phyloP scores from a whole-genome alignment of 805 yeast genomes.

The Candida piceae region DNA sequence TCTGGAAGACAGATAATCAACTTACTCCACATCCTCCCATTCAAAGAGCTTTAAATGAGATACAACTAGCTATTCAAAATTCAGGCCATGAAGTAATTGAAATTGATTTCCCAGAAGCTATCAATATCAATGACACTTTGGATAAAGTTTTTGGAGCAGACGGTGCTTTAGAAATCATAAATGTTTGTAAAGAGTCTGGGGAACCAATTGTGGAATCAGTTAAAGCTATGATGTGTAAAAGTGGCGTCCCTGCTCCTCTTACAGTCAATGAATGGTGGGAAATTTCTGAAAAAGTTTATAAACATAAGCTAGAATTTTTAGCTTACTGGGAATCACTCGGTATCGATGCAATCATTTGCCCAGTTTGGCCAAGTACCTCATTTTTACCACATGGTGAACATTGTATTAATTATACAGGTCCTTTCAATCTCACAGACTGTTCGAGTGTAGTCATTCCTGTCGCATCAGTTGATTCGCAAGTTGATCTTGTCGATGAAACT shows the following conservation, averaged over 20 bases:
- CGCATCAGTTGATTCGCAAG: slow-evolving; percentile 42
- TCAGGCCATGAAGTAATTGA: slow-evolving; percentile 50
- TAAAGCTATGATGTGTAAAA: slow-evolving; percentile 1
- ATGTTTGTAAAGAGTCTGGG: slow-evolving; percentile 17
- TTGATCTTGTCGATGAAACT: slow-evolving; percentile 30
- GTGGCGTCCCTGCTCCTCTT: slow-evolving; percentile 3
- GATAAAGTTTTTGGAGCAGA: slow-evolving; percentile 40
- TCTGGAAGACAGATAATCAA: slow-evolving; percentile 36
- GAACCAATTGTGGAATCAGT: slow-evolving; percentile 18
- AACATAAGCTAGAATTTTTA: slow-evolving; percentile 30
- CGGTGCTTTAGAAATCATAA: slow-evolving; percentile 29
- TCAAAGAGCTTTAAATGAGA: slow-evolving; percentile 36
- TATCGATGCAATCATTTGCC: slow-evolving; percentile 42
- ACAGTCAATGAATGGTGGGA: slow-evolving; percentile 36
- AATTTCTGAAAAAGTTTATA: slow-evolving; percentile 29
- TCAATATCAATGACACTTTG: slow-evolving; percentile 17
- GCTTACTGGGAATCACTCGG: slow-evolving; percentile 27
- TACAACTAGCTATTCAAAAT: slow-evolving; percentile 25
- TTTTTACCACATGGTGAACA: slow-evolving; percentile 24
- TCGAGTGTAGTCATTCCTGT: slow-evolving; percentile 51
- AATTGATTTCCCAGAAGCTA: slow-evolving; percentile 39
- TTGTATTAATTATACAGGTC: slow-evolving; percentile 44
- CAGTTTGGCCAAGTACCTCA: slow-evolving; percentile 38
- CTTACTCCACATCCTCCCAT: slow-evolving; percentile 50
- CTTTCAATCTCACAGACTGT: slow-evolving; percentile 50